These are phyloP conservation scores for Phialocephala subalpina DNA, from an alignment of 2,329 filamentous ascomycete genomes.

Conservation along the genomic window DNA sequence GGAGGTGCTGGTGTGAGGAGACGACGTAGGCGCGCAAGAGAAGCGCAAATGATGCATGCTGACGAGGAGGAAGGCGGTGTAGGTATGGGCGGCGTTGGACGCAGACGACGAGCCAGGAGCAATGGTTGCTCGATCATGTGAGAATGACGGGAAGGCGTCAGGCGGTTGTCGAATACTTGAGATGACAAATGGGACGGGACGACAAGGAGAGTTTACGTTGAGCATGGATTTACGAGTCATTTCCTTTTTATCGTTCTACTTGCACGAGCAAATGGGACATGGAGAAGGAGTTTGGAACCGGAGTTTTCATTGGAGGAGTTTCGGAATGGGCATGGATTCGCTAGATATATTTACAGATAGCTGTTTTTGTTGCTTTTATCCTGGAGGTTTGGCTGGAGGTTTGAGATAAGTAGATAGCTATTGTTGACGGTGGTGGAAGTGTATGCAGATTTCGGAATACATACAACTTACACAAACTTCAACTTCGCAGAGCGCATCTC, in stretches of 20 bases:
- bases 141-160: slow-evolving; percentile 35
- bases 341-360: not conserved
- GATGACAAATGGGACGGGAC: no score
- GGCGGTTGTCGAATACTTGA: no score
- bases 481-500: no score
- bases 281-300: not conserved
- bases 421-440: not conserved
- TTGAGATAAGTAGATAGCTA: not conserved
- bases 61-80: slow-evolving; percentile 77
- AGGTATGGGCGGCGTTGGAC: slow-evolving; percentile 50
- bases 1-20: slow-evolving; percentile 72
- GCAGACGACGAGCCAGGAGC: slow-evolving; percentile 70
- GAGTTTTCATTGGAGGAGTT: not conserved
- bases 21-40: slow-evolving; percentile 78
- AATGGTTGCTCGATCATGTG: slow-evolving; percentile 72
- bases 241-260: not conserved
- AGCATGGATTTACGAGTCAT: not conserved
- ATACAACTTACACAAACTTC: not conserved
- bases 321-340: not conserved
- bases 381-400: not conserved
- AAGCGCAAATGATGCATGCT: slow-evolving; percentile 81
- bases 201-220: not conserved
- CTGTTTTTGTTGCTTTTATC: not conserved
- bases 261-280: not conserved
- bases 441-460: not conserved